Conservation (phyloP, 331 rosid species). For the Malus hybrid region DNA sequence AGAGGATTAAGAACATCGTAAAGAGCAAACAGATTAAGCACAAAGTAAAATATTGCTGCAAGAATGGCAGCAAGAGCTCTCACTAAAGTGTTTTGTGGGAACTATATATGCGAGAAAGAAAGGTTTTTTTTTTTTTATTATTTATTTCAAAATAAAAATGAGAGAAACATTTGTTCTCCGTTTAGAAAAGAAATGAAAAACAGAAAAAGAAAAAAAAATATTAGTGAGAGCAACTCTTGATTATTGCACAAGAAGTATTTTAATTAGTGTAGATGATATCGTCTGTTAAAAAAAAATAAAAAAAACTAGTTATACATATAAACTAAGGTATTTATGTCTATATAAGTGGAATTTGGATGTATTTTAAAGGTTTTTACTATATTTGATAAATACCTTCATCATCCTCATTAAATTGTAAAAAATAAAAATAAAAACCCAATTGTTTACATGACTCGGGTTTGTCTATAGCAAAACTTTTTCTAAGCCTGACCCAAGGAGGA, state of each 20-base stretch:
- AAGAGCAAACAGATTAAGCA: slow-evolving; percentile 22
- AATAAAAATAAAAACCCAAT: too few relatives aligned
- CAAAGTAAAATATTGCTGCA: slow-evolving; percentile 28
- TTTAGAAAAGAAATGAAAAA: too few relatives aligned
- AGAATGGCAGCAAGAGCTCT: slow-evolving; percentile 30
- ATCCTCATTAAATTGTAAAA: too few relatives aligned
- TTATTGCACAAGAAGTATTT: not conserved
- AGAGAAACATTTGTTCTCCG: not conserved
- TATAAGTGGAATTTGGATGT: not conserved
- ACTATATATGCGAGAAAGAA: not conserved
- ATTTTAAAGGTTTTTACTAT: not conserved
- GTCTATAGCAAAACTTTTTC: too few relatives aligned
- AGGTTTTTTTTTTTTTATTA: not conserved
- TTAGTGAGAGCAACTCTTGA: not conserved
- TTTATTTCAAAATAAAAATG: not conserved
- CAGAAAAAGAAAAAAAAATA: too few relatives aligned
- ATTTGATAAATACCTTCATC: too few relatives aligned
- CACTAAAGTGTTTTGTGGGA: not conserved
- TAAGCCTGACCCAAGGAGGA: not conserved
- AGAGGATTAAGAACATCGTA: slow-evolving; percentile 17
- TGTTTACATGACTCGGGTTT: not conserved
- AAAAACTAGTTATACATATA: not conserved
- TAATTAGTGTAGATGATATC: not conserved
- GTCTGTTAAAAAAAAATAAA: too few relatives aligned
- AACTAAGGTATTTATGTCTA: not conserved